A percentile compares a stretch with the other conserved stretches of the same genome.
These are phyloP conservation scores for Ceratocystiopsis minuta DNA, from an alignment of 2,329 filamentous ascomycete species.

Conservation along the genomic window DNA sequence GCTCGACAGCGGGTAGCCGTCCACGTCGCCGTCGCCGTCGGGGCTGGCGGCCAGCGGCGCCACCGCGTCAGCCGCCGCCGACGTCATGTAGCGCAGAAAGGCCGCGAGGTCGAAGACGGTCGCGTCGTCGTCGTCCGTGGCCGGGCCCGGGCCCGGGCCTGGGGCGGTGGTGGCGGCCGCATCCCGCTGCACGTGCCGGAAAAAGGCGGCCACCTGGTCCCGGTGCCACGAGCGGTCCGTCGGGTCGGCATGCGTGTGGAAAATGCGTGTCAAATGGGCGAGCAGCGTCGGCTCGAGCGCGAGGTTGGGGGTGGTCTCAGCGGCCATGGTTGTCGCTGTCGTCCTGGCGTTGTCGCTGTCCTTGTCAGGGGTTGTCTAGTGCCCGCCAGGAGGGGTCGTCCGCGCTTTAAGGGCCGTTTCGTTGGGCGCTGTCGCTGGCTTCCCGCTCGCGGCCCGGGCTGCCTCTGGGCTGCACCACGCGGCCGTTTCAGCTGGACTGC, in stretches of 20 bases:
- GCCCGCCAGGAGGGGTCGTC: too few species aligned
- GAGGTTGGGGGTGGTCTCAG: not conserved
- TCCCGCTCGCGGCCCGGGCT: too few species aligned
- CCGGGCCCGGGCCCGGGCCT: constrained; percentile 8
- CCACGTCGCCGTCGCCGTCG: constrained; percentile 29
- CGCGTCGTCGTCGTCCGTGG: constrained; percentile 10
- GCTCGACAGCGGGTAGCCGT: constrained; percentile 58
- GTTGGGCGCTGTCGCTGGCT: too few species aligned
- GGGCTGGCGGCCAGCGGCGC: constrained; percentile 16
- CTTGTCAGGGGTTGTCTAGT: not conserved
- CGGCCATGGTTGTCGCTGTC: not conserved
- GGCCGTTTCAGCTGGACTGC: too few species aligned
- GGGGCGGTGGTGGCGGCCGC: constrained; percentile 14
- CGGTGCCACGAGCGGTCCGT: constrained; percentile 25
- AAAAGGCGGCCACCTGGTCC: constrained; percentile 26
- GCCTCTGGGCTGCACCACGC: too few species aligned
- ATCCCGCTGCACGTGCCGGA: constrained; percentile 29
- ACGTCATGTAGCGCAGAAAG: constrained; percentile 40
- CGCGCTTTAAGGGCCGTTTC: too few species aligned
- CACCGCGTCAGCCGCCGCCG: constrained; percentile 24
- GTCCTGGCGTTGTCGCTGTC: not conserved
- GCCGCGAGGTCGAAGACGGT: constrained; percentile 25
- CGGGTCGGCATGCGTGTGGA: constrained; percentile 23
- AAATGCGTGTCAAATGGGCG: constrained; percentile 28
- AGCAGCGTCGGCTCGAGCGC: constrained; percentile 22